A percentile compares a stretch with the other conserved stretches of the same genome.
phyloP scores from a whole-genome alignment of 1,284 basidiomycete genomes.

The Tylopilus sp. region DNA sequence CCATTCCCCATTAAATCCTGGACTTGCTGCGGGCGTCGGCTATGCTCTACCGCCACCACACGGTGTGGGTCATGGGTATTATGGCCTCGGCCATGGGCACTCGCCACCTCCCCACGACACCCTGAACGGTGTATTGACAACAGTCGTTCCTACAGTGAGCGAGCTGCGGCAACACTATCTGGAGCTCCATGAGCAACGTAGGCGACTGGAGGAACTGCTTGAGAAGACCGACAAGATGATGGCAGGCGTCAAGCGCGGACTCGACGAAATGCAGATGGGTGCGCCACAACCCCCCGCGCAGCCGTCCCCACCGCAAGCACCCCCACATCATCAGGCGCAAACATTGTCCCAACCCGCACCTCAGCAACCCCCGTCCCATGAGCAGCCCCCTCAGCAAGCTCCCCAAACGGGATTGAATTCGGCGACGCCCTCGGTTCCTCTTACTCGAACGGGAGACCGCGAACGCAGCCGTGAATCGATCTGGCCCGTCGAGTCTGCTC shows the following conservation, averaged over 20 bases:
- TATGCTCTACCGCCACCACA: constrained; percentile 41
- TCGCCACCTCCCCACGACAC: constrained; percentile 34
- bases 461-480: constrained; percentile 31
- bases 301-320: constrained; percentile 19
- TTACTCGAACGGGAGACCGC: constrained; percentile 26
- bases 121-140: constrained; percentile 33
- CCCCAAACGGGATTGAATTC: constrained; percentile 16
- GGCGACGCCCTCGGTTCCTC: constrained; percentile 17
- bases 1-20: constrained; percentile 58
- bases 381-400: constrained; percentile 27
- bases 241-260: constrained; percentile 60
- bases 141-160: constrained; percentile 46
- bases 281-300: constrained; percentile 23
- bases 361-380: constrained; percentile 26
- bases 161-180: constrained; percentile 70
- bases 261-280: constrained; percentile 58
- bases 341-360: constrained; percentile 20
- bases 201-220: constrained; percentile 64
- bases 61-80: constrained; percentile 35
- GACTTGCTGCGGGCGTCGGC: constrained; percentile 30
- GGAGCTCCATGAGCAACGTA: constrained; percentile 57
- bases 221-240: constrained; percentile 70
- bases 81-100: constrained; percentile 31
- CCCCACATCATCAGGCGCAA: constrained; percentile 23
- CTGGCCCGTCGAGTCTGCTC: constrained; percentile 31